Conservation (phyloP, 176 grass and related monocot genomes). For the Neostapfia colusana region DNA sequence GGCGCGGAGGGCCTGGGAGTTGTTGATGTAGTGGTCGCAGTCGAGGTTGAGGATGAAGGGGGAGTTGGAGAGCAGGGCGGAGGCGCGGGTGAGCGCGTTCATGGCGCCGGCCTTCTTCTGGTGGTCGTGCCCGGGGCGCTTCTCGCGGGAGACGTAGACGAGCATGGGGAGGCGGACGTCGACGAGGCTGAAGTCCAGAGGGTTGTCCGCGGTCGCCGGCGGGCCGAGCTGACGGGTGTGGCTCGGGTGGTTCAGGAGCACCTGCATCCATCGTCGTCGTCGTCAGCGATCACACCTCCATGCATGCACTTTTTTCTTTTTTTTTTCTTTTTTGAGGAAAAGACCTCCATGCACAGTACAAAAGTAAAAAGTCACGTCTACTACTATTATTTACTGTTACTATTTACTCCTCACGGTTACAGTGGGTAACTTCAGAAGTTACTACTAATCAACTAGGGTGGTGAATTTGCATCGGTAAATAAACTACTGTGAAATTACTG, state of each 20-base stretch:
- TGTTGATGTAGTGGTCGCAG: slow-evolving; percentile 84
- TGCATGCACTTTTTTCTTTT: no score
- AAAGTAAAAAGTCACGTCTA: not conserved
- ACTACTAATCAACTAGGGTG: no score
- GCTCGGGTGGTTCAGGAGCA: slow-evolving; percentile 62
- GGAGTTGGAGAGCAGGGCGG: slow-evolving; percentile 62
- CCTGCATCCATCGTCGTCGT: slow-evolving; percentile 28
- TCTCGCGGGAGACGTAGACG: slow-evolving; percentile 79
- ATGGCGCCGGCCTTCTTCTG: slow-evolving; percentile 94
- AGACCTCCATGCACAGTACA: not conserved
- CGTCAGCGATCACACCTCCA: not conserved
- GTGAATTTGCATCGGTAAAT: not conserved
- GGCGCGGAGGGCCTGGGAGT: slow-evolving; percentile 69
- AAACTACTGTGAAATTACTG: not conserved
- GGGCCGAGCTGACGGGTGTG: slow-evolving; percentile 40
- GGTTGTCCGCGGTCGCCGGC: slow-evolving; percentile 52
- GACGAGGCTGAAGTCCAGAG: slow-evolving; percentile 57
- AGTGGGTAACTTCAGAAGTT: no score
- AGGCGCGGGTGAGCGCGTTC: slow-evolving; percentile 77
- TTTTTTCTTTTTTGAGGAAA: no score
- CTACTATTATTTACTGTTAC: not conserved
- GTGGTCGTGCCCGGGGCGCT: slow-evolving; percentile 74
- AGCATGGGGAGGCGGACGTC: slow-evolving; percentile 67
- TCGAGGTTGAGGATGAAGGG: slow-evolving; percentile 87
- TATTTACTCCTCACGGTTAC: no score